These are phyloP conservation scores for Microbotryum violaceum DNA, from an alignment of 1,284 basidiomycete genomes.

Conservation along the genomic window DNA sequence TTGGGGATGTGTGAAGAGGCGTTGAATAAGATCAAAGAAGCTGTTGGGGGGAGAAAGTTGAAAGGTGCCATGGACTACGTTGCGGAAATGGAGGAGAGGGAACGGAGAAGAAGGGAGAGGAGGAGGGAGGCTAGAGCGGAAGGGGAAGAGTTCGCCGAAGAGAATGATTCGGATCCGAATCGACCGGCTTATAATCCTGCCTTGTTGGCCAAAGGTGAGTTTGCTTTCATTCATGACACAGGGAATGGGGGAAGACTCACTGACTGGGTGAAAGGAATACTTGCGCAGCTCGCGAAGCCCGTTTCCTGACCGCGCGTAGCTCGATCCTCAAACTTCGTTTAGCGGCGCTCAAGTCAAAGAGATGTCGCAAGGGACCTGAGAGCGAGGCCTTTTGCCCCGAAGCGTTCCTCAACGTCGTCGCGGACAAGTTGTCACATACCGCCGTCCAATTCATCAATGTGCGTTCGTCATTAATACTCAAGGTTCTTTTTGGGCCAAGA, in stretches of 20 bases:
- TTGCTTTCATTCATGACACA: not conserved
- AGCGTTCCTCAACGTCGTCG: conserved; percentile 90
- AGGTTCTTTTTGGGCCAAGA: not conserved
- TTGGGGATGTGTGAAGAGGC: conserved; percentile 75
- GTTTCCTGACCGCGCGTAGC: conserved; percentile 74
- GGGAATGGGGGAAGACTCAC: not conserved
- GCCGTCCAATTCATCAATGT: conserved; percentile 91
- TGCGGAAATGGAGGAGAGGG: conserved; percentile 69
- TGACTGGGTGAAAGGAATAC: conserved; percentile 6
- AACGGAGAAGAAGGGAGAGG: conserved; percentile 55
- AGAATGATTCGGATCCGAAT: conserved; percentile 46
- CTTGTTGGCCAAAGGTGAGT: conserved; percentile 77
- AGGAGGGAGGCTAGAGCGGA: conserved; percentile 39
- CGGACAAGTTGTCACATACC: conserved; percentile 93
- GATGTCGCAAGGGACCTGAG: conserved; percentile 75
- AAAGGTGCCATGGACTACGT: conserved; percentile 74
- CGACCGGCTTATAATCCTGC: conserved; percentile 67
- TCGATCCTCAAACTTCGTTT: conserved; percentile 76
- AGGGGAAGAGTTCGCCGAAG: conserved; percentile 40
- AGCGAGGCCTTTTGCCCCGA: conserved; percentile 89
- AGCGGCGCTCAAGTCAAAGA: conserved; percentile 72
- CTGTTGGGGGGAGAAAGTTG: conserved; percentile 78
- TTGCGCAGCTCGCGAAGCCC: conserved; percentile 73
- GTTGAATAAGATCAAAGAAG: conserved; percentile 71
- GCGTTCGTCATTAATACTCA: conserved; percentile 7